Evolutionary conservation across 148 eudicot genomes (phyloP).

Genomic region (Agrostemma githago): DNA sequence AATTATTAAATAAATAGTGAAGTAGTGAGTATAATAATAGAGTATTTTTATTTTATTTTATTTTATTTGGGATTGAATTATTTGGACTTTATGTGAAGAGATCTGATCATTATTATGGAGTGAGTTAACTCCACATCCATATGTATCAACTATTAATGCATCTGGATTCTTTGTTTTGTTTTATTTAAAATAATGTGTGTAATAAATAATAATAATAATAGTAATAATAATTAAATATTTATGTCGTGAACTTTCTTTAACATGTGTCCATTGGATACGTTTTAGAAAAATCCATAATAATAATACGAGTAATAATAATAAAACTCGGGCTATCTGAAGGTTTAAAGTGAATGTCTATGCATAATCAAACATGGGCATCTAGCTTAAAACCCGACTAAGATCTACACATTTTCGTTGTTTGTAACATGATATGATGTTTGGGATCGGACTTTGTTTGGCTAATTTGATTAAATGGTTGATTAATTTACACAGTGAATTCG

Average conservation of each 20-base stretch:
- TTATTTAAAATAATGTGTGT: background rate
- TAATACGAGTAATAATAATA: no score
- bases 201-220: no score
- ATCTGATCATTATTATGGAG: background rate
- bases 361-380: background rate
- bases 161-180: background rate
- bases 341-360: no score
- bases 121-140: background rate
- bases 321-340: no score
- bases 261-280: no score
- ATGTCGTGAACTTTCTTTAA: no score
- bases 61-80: background rate
- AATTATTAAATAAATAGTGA: no score
- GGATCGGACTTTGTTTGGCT: background rate
- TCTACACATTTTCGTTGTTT: background rate
- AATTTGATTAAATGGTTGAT: background rate
- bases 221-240: no score
- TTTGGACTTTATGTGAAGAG: conserved; percentile 6
- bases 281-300: no score
- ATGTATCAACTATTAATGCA: background rate
- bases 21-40: no score
- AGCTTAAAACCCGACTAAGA: background rate
- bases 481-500: conserved; percentile 56
- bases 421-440: background rate
- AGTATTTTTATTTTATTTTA: background rate